These are phyloP conservation scores for Gaultheria prostrata DNA, from an alignment of 148 eudicot genomes.

Conservation along the genomic window DNA sequence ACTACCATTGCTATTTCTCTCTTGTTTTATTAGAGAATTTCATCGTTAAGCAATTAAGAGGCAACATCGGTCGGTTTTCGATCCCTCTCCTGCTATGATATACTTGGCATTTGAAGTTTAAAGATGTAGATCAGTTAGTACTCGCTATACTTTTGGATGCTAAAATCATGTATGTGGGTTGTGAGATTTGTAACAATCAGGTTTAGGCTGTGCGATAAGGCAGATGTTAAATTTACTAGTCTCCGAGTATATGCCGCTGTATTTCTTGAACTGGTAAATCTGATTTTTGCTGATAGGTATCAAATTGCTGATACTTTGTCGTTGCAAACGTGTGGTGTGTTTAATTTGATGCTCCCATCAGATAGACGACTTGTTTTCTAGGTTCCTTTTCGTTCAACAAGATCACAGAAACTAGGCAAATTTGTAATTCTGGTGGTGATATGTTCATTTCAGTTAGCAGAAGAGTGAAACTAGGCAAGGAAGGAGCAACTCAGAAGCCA, in stretches of 20 bases:
- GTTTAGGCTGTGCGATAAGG: too few species aligned
- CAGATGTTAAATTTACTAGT: too few species aligned
- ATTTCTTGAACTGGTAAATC: too few species aligned
- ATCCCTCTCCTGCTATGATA: too few species aligned
- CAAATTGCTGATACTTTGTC: not conserved
- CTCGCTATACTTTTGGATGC: too few species aligned
- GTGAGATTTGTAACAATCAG: too few species aligned
- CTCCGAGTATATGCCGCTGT: too few species aligned
- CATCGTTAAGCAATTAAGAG: not conserved
- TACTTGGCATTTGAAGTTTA: too few species aligned
- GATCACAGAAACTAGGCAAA: not conserved
- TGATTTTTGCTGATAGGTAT: not conserved
- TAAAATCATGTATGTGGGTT: too few species aligned
- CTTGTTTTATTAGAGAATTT: not conserved
- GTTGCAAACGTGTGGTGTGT: not conserved
- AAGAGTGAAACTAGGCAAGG: not conserved
- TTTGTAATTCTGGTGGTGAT: not conserved
- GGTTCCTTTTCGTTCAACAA: not conserved
- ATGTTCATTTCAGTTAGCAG: not conserved
- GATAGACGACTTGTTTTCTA: not conserved
- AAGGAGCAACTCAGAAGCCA: not conserved
- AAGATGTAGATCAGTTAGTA: too few species aligned
- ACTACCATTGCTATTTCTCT: not conserved
- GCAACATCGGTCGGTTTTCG: not conserved
- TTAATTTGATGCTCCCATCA: not conserved